Base-by-base conservation (phyloP, 768 basidiomycete genomes). In the Lenzites betulinus region DNA sequence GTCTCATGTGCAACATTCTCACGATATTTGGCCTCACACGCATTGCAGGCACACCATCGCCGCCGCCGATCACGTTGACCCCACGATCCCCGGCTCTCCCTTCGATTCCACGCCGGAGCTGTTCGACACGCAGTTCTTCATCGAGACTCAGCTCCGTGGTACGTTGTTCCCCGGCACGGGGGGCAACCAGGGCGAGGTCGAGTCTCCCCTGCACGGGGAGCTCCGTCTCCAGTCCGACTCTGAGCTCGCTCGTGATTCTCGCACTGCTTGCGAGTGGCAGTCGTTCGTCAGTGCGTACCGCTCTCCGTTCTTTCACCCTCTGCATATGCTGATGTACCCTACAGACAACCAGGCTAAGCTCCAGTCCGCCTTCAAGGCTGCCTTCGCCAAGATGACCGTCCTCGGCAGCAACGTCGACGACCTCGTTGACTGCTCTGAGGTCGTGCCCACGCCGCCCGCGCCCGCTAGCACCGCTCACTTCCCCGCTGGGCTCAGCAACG, bases 81-180 rank as follows among this genome's bases (percentile, higher is more conserved):
- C 62, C 9, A 51, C 64, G 30, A 66, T 63, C 38, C 61, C 58
- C 22, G 66, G 65, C 51, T 59, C 64, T 33, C 67, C 67, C 9
- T 66, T 69, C 54, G 67, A 69, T 52, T 66, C 66, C 7, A 69
- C 70, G 11, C 67, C 67, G 16, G 58, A 51, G 57, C 54, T 58
- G 13, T 69, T 71, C 56, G 70, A 69, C 66, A 66, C 66, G n/a
- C 68, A 67, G 43, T 63, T 71, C 59, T 70, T 65, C 63, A 51
- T 81, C 49, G 79, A 81, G 54, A 74, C 75, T 7, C 75, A 76
- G 59, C 75, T 83, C 38, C 74, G 75, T 55, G 54, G 67, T 43
- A 62, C 65, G n/a, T 48, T 63, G 23, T 67, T 70, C 60, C 69
- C 67, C 36, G 67, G 68, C 51, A 60, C 38, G 26, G 57, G 54